Conservation (phyloP, 1,284 basidiomycete species). For the Heterobasidion occidentale region DNA sequence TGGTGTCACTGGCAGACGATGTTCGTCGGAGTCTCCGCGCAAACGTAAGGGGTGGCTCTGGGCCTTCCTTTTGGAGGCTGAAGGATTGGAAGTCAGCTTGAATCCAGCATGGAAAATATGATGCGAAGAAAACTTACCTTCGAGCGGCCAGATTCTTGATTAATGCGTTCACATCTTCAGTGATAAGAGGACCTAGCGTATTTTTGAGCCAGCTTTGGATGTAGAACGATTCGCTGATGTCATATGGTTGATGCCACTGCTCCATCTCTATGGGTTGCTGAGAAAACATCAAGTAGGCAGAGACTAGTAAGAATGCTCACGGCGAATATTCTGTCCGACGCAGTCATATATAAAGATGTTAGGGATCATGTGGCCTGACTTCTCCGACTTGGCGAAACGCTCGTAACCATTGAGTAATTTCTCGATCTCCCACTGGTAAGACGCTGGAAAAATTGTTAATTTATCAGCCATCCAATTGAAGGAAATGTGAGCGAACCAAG, state of each 20-base stretch:
- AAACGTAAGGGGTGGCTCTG: background rate
- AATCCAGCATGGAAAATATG: background rate
- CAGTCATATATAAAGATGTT: background rate
- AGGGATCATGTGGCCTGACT: background rate
- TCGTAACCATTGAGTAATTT: background rate
- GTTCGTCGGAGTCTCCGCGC: background rate
- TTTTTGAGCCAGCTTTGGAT: slow-evolving; percentile 10
- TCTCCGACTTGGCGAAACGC: background rate
- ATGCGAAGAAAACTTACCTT: background rate
- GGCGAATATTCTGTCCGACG: background rate
- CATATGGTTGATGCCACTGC: slow-evolving; percentile 10
- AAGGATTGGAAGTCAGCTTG: background rate
- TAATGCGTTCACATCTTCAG: slow-evolving; percentile 20
- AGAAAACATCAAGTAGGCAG: background rate
- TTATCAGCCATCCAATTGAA: background rate
- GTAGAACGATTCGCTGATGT: background rate
- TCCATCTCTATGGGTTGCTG: slow-evolving; percentile 9
- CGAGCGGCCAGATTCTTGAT: background rate
- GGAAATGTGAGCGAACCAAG: background rate
- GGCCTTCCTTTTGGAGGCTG: background rate
- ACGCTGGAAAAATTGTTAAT: background rate
- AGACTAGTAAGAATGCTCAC: slow-evolving; percentile 1
- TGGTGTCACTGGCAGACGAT: background rate
- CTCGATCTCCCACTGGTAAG: background rate
- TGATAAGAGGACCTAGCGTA: slow-evolving; percentile 8